These are phyloP conservation scores for Drechslerella coelobrocha DNA, from an alignment of 2,329 filamentous ascomycete genomes.

Conservation along the genomic window DNA sequence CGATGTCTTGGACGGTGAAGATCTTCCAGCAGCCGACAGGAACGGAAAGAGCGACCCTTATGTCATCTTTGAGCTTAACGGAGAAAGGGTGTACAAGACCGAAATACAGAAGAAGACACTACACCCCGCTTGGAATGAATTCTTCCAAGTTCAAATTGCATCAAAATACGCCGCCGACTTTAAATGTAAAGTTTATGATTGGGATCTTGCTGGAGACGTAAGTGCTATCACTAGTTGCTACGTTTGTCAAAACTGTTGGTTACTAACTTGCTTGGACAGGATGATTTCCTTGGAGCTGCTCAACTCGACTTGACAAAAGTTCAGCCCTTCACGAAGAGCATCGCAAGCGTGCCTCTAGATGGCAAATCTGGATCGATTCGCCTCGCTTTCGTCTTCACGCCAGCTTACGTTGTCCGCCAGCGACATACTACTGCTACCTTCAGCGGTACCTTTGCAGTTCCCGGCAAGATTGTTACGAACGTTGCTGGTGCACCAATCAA, in stretches of 20 bases:
- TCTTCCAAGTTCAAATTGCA: conserved; percentile 81
- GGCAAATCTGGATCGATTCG: conserved; percentile 74
- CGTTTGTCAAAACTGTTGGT: not conserved
- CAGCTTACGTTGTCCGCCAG: conserved; percentile 84
- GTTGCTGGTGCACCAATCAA: conserved; percentile 91
- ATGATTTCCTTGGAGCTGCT: conserved; percentile 83
- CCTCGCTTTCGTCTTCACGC: conserved; percentile 87
- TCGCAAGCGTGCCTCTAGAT: conserved; percentile 71
- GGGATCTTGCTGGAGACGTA: conserved; percentile 88
- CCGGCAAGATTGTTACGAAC: conserved; percentile 83
- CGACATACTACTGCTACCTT: conserved; percentile 93
- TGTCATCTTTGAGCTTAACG: conserved; percentile 91
- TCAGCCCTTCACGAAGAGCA: conserved; percentile 82
- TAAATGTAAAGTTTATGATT: conserved; percentile 84
- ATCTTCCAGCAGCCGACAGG: conserved; percentile 90
- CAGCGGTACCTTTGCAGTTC: conserved; percentile 83
- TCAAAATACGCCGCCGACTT: conserved; percentile 87
- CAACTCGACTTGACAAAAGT: conserved; percentile 77
- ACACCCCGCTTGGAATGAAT: conserved; percentile 93
- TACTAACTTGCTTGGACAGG: conserved; percentile 57
- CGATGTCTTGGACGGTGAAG: conserved; percentile 83
- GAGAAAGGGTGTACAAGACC: conserved; percentile 89
- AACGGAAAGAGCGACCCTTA: conserved; percentile 98
- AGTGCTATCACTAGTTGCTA: not conserved
- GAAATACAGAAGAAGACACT: conserved; percentile 97